Evolutionary conservation across 176 grass and related monocot species (phyloP).

Genomic region (Paspalum vaginatum): DNA sequence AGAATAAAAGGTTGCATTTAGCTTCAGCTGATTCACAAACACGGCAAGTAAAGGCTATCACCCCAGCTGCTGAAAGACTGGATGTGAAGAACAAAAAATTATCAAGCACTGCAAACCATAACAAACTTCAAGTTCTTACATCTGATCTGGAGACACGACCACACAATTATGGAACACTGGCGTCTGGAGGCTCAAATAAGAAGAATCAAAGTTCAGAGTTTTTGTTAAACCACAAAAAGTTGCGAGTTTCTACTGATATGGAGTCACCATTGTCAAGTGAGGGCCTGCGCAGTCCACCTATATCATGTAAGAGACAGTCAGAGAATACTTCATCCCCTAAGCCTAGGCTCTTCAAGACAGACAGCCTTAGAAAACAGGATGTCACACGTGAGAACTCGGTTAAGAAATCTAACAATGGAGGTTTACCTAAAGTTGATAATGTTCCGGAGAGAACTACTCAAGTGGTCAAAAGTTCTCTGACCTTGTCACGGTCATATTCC

Average conservation of each 20-base stretch:
- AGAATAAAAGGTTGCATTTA: conserved; percentile 38
- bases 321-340: conserved; percentile 41
- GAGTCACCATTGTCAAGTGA: conserved; percentile 52
- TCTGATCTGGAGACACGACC: conserved; percentile 34
- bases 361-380: conserved; percentile 48
- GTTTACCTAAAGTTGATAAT: conserved; percentile 42
- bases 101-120: conserved; percentile 41
- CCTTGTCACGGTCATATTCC: conserved; percentile 65
- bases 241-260: conserved; percentile 51
- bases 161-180: conserved; percentile 37
- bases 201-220: conserved; percentile 49
- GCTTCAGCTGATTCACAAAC: conserved; percentile 35
- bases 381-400: conserved; percentile 49
- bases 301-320: conserved; percentile 51
- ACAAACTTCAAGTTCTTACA: conserved; percentile 45
- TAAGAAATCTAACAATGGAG: conserved; percentile 53
- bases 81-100: conserved; percentile 47
- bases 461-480: conserved; percentile 45
- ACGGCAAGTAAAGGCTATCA: conserved; percentile 27
- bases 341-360: conserved; percentile 37
- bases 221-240: conserved; percentile 51
- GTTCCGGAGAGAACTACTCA: conserved; percentile 44
- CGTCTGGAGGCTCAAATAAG: conserved; percentile 30
- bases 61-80: conserved; percentile 45
- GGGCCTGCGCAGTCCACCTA: conserved; percentile 46